Conservation (phyloP, 2,329 filamentous ascomycete species). For the Cercospora citrullina region DNA sequence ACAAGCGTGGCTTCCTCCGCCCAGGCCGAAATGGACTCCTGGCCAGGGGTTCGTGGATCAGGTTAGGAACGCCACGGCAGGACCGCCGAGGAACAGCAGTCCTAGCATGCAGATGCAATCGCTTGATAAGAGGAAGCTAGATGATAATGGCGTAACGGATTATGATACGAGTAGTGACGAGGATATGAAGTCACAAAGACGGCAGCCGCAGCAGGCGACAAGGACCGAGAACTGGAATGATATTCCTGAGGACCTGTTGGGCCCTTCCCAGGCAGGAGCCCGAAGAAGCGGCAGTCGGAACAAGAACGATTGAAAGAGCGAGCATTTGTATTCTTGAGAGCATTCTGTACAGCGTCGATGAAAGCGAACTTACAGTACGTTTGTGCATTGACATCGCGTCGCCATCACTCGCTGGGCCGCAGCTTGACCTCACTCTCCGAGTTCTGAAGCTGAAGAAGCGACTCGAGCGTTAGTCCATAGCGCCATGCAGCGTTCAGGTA, state of each 20-base stretch:
- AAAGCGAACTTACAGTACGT: too few species aligned
- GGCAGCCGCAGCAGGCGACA: conserved; percentile 10
- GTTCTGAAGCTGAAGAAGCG: too few species aligned
- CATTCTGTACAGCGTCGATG: conserved; percentile 75
- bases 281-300: conserved; percentile 36
- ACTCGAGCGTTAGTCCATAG: too few species aligned
- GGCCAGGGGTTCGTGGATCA: conserved; percentile 42
- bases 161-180: conserved; percentile 30
- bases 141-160: conserved; percentile 38
- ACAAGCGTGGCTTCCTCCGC: conserved; percentile 22
- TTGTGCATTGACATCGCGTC: too few species aligned
- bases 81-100: conserved; percentile 12
- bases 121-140: conserved; percentile 39
- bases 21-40: conserved; percentile 30
- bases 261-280: conserved; percentile 28
- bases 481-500: too few species aligned
- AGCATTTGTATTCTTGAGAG: conserved; percentile 32
- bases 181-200: conserved; percentile 23
- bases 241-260: conserved; percentile 49
- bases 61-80: conserved; percentile 10
- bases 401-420: too few species aligned
- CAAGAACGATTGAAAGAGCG: conserved; percentile 34
- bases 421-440: too few species aligned
- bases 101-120: conserved; percentile 44
- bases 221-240: conserved; percentile 51